Evolutionary conservation across 1,139 yeast species (phyloP).

Genomic region (Diutina scorzettiae): DNA sequence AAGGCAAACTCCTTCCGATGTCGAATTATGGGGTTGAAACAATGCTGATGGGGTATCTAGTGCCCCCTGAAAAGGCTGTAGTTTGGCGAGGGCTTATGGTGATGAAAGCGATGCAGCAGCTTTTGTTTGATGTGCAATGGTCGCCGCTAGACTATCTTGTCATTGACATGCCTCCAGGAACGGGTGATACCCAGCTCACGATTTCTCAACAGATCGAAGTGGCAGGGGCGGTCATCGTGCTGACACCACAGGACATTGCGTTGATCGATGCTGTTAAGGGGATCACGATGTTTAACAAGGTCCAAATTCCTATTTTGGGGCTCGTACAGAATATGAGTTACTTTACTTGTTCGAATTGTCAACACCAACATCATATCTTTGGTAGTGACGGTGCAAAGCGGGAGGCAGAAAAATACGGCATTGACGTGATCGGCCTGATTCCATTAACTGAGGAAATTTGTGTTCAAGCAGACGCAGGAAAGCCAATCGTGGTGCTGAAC

Average conservation of each 20-base stretch:
- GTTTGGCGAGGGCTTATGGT: conserved; percentile 87
- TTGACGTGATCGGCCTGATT: conserved; percentile 50
- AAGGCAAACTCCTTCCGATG: conserved; percentile 54
- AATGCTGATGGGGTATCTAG: conserved; percentile 84
- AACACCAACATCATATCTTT: conserved; percentile 63
- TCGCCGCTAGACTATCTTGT: conserved; percentile 56
- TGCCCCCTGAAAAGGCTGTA: conserved; percentile 56
- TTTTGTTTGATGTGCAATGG: conserved; percentile 77
- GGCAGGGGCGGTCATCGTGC: conserved; percentile 71
- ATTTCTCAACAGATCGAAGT: conserved; percentile 67
- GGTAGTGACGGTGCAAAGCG: conserved; percentile 54
- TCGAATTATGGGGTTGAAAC: conserved; percentile 70
- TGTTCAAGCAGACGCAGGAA: conserved; percentile 47
- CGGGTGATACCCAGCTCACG: conserved; percentile 81
- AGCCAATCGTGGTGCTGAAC: conserved; percentile 44
- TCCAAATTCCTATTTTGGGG: conserved; percentile 65
- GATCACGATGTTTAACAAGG: conserved; percentile 64
- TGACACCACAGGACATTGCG: conserved; percentile 84
- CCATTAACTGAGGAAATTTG: conserved; percentile 61
- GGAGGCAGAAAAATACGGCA: conserved; percentile 40
- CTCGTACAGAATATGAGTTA: conserved; percentile 78
- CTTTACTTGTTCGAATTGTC: conserved; percentile 64
- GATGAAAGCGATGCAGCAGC: conserved; percentile 76
- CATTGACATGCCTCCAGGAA: conserved; percentile 86
- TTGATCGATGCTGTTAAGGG: conserved; percentile 75